Percentiles rank a stretch among this genome's conserved stretches.
These are phyloP conservation scores for Spencermartinsiella europaea DNA, from an alignment of 805 yeast genomes.

Conservation along the genomic window DNA sequence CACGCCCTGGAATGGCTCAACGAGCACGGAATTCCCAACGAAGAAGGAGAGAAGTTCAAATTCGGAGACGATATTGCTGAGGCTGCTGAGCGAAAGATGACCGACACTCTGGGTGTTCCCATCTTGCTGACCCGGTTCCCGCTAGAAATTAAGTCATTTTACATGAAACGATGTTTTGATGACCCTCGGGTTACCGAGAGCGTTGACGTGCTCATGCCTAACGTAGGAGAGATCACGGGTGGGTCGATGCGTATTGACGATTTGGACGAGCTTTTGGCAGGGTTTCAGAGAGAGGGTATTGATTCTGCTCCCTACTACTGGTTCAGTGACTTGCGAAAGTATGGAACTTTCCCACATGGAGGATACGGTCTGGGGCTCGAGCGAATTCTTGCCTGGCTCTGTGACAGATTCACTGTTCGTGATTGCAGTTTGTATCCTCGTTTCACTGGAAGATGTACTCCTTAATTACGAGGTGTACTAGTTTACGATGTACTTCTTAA, in stretches of 20 bases:
- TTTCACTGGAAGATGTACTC: constrained; percentile 96
- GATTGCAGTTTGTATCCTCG: constrained; percentile 98
- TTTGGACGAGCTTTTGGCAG: constrained; percentile 77
- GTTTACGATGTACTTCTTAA: neutral
- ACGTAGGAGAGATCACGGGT: constrained; percentile 98
- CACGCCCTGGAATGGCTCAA: constrained; percentile 94
- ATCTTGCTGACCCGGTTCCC: constrained; percentile 93
- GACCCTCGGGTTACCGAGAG: constrained; percentile 96
- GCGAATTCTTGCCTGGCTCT: constrained; percentile 96
- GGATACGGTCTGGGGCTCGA: constrained; percentile 99
- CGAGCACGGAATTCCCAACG: constrained; percentile 91
- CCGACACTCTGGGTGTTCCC: constrained; percentile 89
- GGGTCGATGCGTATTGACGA: constrained; percentile 96
- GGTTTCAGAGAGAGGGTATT: constrained; percentile 89
- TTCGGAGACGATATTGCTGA: constrained; percentile 99
- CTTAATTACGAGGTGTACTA: constrained; percentile 49
- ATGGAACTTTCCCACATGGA: constrained; percentile 98
- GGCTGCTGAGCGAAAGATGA: constrained; percentile 99
- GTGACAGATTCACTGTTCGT: constrained; percentile 96
- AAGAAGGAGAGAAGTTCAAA: constrained; percentile 86
- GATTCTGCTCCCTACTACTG: constrained; percentile 83
- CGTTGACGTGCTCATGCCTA: constrained; percentile 98
- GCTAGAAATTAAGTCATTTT: constrained; percentile 92
- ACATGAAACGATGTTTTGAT: constrained; percentile 89
- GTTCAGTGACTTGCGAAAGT: constrained; percentile 92